Evolutionary conservation across 352 stramenopile genomes (phyloP), one percentile per base, ranked within the genome.

Genomic region (Phytophthora cajani): DNA sequence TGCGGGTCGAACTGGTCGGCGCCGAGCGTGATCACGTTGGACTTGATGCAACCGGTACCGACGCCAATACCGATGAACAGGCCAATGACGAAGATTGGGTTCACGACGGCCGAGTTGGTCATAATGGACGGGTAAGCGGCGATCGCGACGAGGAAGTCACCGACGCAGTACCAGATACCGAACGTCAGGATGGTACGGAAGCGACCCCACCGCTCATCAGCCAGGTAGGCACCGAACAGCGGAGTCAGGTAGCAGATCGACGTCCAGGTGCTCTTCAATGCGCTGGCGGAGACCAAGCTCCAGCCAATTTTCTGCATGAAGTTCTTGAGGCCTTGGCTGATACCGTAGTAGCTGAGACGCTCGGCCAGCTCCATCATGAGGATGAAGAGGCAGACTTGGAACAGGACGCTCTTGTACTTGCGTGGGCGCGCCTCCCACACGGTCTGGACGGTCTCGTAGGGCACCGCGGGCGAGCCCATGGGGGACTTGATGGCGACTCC

Each of bases 301-400:
- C 79, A 90, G 57, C 75, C 76, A 51, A 90, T 75, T 47, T 73
- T 67, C 50, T 81, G 63, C 79, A 90, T 86, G 56, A 88, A 88
- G 69, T 88, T 86, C 64, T 79, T 78, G 58, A 86, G 73, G 0
- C 76, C 76, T 58, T 86, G 78, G 71, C 82, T 85, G 69, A 88
- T 87, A 46, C 76, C 77, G 69, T 81, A 88, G 69, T 83, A 88
- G 50, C 72, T 81, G 49, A 91, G 67, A 52, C 83, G 81, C 61
- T 91, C 83, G 30, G 82, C 77, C 21, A 91, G 76, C 64, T 91
- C 83, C 79, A 89, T 87, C 47, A 87, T 67, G 19, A 91, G 63
- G 68, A 91, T 85, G 68, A 85, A 90, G 23, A 77, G 60, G 47
- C 65, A 80, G 46, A 90, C 82, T 58, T 89, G 64, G 62, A 89